phyloP scores from a whole-genome alignment of 2,329 filamentous ascomycete species.

The Seiridium unicorne region DNA sequence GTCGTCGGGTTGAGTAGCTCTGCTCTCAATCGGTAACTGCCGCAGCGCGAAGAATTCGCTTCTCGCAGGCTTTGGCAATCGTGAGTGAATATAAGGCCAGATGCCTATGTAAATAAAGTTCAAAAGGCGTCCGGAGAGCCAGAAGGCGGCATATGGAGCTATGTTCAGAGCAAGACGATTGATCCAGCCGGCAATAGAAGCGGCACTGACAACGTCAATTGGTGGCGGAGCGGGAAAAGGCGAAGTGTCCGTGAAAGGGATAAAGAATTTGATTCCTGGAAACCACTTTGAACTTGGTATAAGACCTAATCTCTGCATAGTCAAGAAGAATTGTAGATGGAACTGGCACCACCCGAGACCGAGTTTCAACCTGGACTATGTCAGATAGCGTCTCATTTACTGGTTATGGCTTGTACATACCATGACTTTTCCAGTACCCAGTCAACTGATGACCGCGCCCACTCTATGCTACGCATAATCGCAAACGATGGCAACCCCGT shows the following conservation, averaged over 20 bases:
- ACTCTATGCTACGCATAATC: slow-evolving; percentile 21
- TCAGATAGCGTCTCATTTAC: background rate
- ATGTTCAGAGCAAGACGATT: slow-evolving; percentile 39
- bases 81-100: slow-evolving; percentile 36
- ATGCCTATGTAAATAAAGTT: slow-evolving; percentile 33
- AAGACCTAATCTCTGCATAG: slow-evolving; percentile 51
- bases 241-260: slow-evolving; percentile 52
- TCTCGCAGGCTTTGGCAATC: slow-evolving; percentile 32
- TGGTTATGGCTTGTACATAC: slow-evolving; percentile 13
- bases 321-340: slow-evolving; percentile 52
- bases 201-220: slow-evolving; percentile 33
- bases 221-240: slow-evolving; percentile 47
- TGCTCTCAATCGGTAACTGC: slow-evolving; percentile 1
- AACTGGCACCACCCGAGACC: slow-evolving; percentile 38
- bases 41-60: slow-evolving; percentile 10
- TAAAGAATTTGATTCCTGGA: slow-evolving; percentile 47
- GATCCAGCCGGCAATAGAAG: slow-evolving; percentile 42
- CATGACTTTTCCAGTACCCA: slow-evolving; percentile 17
- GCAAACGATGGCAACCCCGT: slow-evolving; percentile 40
- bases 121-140: slow-evolving; percentile 38
- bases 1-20: slow-evolving; percentile 9
- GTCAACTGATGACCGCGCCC: slow-evolving; percentile 3
- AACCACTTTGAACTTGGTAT: slow-evolving; percentile 39
- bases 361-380: slow-evolving; percentile 18
- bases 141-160: slow-evolving; percentile 47